A percentile compares a stretch with the other conserved stretches of the same genome.
phyloP scores from a whole-genome alignment of 768 basidiomycete species.

The Plicaturopsis crispa region DNA sequence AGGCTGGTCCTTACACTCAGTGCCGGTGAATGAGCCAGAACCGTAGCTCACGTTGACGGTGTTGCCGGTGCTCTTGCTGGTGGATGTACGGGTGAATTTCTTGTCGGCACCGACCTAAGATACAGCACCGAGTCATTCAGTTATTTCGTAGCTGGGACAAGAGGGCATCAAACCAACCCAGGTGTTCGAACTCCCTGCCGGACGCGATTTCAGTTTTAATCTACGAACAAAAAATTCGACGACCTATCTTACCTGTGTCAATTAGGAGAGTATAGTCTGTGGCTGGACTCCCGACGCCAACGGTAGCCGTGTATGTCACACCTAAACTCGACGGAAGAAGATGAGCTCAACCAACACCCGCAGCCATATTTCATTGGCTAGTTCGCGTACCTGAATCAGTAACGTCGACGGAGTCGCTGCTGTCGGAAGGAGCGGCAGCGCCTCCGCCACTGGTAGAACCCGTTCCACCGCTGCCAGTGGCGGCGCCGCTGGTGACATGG shows the following conservation, averaged over 20 bases:
- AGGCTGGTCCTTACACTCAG: constrained; percentile 34
- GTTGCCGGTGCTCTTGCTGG: constrained; percentile 32
- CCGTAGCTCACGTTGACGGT: constrained; percentile 43
- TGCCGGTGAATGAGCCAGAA: constrained; percentile 44
- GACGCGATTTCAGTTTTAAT: neutral
- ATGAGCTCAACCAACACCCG: constrained; percentile 3
- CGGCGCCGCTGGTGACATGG: constrained; percentile 8
- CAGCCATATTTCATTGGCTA: neutral
- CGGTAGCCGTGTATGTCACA: constrained; percentile 46
- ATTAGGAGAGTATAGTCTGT: constrained; percentile 46
- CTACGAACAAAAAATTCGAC: neutral
- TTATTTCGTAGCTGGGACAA: too few species aligned
- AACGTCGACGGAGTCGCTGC: constrained; percentile 38
- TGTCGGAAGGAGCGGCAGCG: constrained; percentile 6
- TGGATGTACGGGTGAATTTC: constrained; percentile 35
- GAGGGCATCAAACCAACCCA: too few species aligned
- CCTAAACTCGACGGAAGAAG: constrained; percentile 15
- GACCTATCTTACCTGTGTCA: constrained; percentile 39
- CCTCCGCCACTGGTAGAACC: constrained; percentile 7
- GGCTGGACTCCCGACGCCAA: constrained; percentile 45
- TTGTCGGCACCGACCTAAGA: constrained; percentile 43
- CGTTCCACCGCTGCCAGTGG: constrained; percentile 12
- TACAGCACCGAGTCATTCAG: too few species aligned
- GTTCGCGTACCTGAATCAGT: constrained; percentile 39
- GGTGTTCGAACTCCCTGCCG: constrained; percentile 38